Percentiles rank a stretch among this genome's conserved stretches.
Conservation (phyloP, 2,329 filamentous ascomycete species). For the Phialophora tarda region DNA sequence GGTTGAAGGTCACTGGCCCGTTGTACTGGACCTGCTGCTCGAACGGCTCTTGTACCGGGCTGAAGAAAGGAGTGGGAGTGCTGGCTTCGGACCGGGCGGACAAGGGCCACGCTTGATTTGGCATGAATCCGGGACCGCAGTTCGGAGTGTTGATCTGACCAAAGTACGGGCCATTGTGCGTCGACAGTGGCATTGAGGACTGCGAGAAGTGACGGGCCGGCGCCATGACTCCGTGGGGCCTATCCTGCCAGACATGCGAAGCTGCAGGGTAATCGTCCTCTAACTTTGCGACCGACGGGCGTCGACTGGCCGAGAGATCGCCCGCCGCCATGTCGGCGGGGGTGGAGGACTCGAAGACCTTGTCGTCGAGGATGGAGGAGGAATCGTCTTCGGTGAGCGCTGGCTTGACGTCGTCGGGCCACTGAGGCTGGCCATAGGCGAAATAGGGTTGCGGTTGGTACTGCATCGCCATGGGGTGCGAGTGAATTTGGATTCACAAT, state of each 20-base stretch:
- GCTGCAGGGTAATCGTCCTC: constrained; percentile 60
- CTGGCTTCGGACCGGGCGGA: constrained; percentile 70
- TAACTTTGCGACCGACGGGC: constrained; percentile 55
- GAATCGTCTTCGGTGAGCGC: constrained; percentile 56
- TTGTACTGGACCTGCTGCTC: constrained; percentile 51
- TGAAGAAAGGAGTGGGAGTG: constrained; percentile 75
- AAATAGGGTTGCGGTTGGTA: constrained; percentile 51
- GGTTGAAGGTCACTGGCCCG: constrained; percentile 50
- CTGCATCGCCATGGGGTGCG: constrained; percentile 43
- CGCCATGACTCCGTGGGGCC: constrained; percentile 50
- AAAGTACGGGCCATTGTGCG: constrained; percentile 64
- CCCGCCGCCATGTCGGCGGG: constrained; percentile 54
- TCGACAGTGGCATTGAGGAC: constrained; percentile 55
- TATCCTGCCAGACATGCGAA: constrained; percentile 58
- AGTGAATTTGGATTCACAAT: constrained; percentile 20
- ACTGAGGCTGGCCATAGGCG: constrained; percentile 52
- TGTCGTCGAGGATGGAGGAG: constrained; percentile 58
- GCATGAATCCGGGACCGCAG: constrained; percentile 50
- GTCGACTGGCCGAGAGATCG: constrained; percentile 49
- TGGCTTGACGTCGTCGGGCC: constrained; percentile 51
- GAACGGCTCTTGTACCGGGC: constrained; percentile 63
- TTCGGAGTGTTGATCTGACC: constrained; percentile 63
- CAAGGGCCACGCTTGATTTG: constrained; percentile 66
- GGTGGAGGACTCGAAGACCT: constrained; percentile 57
- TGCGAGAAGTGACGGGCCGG: constrained; percentile 51